These are phyloP conservation scores for Prosopis cineraria DNA, from an alignment of 306 rosid genomes.

Conservation along the genomic window DNA sequence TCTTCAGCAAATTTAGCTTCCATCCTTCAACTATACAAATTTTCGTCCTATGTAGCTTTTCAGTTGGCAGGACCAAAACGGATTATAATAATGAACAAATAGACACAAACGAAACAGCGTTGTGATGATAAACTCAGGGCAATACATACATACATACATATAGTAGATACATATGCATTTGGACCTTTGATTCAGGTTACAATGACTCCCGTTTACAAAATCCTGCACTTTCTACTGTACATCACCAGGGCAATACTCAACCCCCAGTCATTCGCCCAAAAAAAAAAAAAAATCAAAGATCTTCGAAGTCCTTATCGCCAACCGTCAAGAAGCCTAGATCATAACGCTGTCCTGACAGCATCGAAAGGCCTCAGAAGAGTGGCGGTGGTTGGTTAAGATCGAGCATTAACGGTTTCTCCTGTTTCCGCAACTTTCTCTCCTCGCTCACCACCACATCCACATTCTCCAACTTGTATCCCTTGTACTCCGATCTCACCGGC, in stretches of 20 bases:
- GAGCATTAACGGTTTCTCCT: conserved; percentile 52
- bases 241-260: conserved; percentile 29
- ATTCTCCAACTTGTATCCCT: conserved; percentile 60
- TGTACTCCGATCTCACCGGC: conserved; percentile 57
- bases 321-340: background rate
- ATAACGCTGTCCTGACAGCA: background rate
- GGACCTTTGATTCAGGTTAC: background rate
- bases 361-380: conserved; percentile 33
- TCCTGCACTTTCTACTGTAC: conserved; percentile 37
- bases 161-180: background rate
- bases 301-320: background rate
- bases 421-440: conserved; percentile 33
- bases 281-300: background rate
- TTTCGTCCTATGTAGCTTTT: background rate
- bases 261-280: background rate
- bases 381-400: conserved; percentile 77
- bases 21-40: background rate
- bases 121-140: background rate
- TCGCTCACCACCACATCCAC: conserved; percentile 43
- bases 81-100: background rate
- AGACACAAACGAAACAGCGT: background rate
- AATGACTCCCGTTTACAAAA: background rate
- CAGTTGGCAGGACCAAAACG: background rate
- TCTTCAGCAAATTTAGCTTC: background rate
- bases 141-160: background rate